These are phyloP conservation scores for Anisogramma anomala DNA, from an alignment of 2,329 filamentous ascomycete species.

Conservation along the genomic window DNA sequence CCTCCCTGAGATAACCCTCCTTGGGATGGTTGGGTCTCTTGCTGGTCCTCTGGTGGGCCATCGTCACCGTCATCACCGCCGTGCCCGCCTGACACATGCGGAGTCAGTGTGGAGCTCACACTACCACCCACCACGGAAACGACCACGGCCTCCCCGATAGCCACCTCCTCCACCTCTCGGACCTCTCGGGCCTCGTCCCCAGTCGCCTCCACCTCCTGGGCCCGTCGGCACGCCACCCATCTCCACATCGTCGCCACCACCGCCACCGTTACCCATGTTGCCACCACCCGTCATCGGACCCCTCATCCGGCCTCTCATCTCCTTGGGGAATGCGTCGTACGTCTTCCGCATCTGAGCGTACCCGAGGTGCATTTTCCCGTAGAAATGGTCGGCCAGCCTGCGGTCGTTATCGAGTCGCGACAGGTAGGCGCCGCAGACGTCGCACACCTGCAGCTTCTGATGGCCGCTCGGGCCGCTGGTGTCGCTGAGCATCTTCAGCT, in stretches of 20 bases:
- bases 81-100: too few species aligned
- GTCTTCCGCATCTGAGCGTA: slow-evolving; percentile 98
- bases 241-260: slow-evolving; percentile 30
- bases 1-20: too few species aligned
- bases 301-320: slow-evolving; percentile 62
- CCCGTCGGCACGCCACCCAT: slow-evolving; percentile 35
- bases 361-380: slow-evolving; percentile 97
- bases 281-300: slow-evolving; percentile 43
- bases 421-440: slow-evolving; percentile 93
- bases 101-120: too few species aligned
- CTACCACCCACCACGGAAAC: slow-evolving; percentile 40
- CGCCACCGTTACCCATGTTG: slow-evolving; percentile 20
- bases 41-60: too few species aligned
- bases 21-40: too few species aligned
- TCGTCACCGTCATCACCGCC: too few species aligned
- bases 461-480: slow-evolving; percentile 88
- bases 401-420: slow-evolving; percentile 89
- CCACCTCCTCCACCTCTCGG: slow-evolving; percentile 39
- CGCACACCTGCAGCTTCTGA: slow-evolving; percentile 96
- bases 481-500: slow-evolving; percentile 82
- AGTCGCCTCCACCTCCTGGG: slow-evolving; percentile 29
- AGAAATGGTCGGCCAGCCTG: slow-evolving; percentile 90
- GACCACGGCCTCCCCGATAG: slow-evolving; percentile 25
- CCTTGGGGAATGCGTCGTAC: slow-evolving; percentile 73
- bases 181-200: slow-evolving; percentile 35